A percentile compares a stretch with the other conserved stretches of the same genome.
Conservation (phyloP, 2,329 filamentous ascomycete species). For the Neopestalotiopsis clavispora region DNA sequence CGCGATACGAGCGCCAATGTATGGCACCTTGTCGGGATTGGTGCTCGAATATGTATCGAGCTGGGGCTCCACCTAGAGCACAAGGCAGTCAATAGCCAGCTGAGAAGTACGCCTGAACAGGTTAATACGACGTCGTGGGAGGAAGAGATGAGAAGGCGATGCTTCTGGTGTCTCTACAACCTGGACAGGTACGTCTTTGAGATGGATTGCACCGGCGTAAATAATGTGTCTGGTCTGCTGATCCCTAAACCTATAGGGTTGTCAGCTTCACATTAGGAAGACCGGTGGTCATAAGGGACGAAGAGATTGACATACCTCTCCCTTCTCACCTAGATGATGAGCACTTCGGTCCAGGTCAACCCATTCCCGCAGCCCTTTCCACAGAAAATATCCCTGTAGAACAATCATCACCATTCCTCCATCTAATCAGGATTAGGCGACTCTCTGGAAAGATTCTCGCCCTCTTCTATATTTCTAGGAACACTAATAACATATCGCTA, state of each 20-base stretch:
- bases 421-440: constrained; percentile 3
- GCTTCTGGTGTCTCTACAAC: constrained; percentile 12
- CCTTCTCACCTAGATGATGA: constrained; percentile 3
- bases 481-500: neutral
- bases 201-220: neutral
- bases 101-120: neutral
- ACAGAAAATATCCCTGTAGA: too few relatives aligned
- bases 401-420: constrained; percentile 2
- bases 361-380: neutral
- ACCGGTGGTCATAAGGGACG: neutral
- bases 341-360: neutral
- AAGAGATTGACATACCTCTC: constrained; percentile 5
- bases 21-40: constrained; percentile 9
- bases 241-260: neutral
- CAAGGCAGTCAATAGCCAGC: neutral
- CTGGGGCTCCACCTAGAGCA: neutral
- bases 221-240: neutral
- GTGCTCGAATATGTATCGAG: constrained; percentile 12
- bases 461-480: neutral
- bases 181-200: constrained; percentile 2
- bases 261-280: constrained; percentile 6
- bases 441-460: neutral
- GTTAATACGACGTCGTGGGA: neutral
- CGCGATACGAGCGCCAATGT: constrained; percentile 10
- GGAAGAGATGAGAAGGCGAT: constrained; percentile 11